These are phyloP conservation scores for Colletotrichum sidae DNA, from an alignment of 2,329 filamentous ascomycete species.

Conservation along the genomic window DNA sequence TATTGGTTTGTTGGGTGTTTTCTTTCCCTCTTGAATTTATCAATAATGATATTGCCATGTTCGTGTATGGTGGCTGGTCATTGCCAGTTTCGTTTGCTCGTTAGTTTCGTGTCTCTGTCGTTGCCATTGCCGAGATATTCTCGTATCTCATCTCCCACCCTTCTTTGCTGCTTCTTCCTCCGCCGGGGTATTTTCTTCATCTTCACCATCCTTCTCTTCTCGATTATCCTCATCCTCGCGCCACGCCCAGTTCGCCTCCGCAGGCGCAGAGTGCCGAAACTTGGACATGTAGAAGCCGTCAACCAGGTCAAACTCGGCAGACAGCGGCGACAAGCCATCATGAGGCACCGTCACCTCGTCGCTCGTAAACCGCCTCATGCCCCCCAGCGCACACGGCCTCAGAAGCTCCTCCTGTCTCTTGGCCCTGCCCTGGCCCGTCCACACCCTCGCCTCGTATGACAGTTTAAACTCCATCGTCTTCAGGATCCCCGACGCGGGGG, in stretches of 20 bases:
- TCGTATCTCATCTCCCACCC: too few relatives aligned
- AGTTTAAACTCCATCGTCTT: constrained; percentile 33
- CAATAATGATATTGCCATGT: too few relatives aligned
- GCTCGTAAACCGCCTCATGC: constrained; percentile 13
- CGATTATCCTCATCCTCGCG: not conserved
- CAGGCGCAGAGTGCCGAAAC: constrained; percentile 3
- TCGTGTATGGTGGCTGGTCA: too few relatives aligned
- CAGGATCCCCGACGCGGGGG: constrained; percentile 26
- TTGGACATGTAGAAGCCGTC: not conserved
- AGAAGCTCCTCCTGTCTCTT: constrained; percentile 2
- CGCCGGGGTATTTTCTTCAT: too few relatives aligned
- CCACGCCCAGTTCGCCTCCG: constrained; percentile 16
- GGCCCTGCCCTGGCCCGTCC: constrained; percentile 1
- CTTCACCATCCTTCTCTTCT: too few relatives aligned
- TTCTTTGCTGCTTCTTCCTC: too few relatives aligned
- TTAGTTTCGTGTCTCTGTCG: too few relatives aligned
- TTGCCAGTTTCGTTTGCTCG: too few relatives aligned
- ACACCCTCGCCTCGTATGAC: constrained; percentile 24
- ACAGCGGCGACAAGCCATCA: not conserved
- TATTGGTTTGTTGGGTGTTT: too few relatives aligned
- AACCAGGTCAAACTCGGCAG: not conserved
- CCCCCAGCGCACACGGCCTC: constrained; percentile 12
- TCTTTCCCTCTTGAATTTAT: too few relatives aligned
- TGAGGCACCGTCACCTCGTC: not conserved
- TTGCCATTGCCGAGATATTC: too few relatives aligned